Evolutionary conservation across 768 basidiomycete species (phyloP).

Genomic region (Tulasnella sp.): DNA sequence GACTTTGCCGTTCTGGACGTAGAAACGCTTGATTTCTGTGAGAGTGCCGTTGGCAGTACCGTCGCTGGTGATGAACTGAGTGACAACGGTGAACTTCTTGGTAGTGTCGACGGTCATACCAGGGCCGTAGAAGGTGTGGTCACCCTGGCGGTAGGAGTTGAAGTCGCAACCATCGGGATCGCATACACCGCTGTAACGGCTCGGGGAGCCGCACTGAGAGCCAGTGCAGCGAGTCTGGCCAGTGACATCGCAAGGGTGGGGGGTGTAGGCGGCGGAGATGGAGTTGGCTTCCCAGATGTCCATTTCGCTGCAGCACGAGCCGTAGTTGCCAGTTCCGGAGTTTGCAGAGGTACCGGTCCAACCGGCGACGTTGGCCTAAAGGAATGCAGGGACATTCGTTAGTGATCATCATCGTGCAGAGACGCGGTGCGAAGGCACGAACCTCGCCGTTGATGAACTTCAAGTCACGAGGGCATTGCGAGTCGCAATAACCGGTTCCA

Average conservation of each 20-base stretch:
- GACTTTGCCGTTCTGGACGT: conserved; percentile 51
- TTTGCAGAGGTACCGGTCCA: conserved; percentile 46
- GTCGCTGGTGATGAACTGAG: conserved; percentile 53
- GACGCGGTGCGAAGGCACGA: conserved; percentile 31
- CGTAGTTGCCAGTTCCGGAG: conserved; percentile 47
- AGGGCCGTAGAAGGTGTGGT: conserved; percentile 48
- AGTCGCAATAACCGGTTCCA: conserved; percentile 65
- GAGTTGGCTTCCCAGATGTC: conserved; percentile 60
- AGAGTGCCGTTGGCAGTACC: conserved; percentile 49
- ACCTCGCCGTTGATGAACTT: conserved; percentile 59
- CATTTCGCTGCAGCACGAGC: conserved; percentile 59
- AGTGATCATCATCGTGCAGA: background rate
- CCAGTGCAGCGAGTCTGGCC: conserved; percentile 48
- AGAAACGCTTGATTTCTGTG: conserved; percentile 46
- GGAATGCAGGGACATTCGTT: background rate
- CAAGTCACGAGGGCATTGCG: conserved; percentile 57
- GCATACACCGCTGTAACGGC: conserved; percentile 48
- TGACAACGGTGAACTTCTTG: conserved; percentile 54
- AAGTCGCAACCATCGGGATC: conserved; percentile 60
- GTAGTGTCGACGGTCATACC: conserved; percentile 51
- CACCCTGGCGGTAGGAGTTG: conserved; percentile 59
- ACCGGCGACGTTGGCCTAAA: conserved; percentile 48
- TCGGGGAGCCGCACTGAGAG: conserved; percentile 30
- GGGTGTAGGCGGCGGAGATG: conserved; percentile 51
- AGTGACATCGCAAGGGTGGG: conserved; percentile 48